Evolutionary conservation across 768 basidiomycete species (phyloP), one percentile per base, ranked within the genome.

Genomic region (Suillus americanus): DNA sequence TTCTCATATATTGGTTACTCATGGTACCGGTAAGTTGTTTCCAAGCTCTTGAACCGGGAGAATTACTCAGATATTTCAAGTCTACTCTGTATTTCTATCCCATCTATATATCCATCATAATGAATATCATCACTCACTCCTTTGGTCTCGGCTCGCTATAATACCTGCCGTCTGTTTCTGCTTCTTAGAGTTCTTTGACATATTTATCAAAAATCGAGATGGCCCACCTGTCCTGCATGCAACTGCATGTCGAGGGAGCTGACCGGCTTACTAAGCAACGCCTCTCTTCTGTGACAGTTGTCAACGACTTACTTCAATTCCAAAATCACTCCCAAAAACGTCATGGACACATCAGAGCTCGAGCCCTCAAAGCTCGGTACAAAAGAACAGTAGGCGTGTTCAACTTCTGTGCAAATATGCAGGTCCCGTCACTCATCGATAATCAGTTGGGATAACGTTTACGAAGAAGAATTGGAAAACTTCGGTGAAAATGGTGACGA

Each of bases 401-500:
- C 51, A n/a, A 12, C 23, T 37, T 53, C 13, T n/a, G 46, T 35
- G 18, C 41, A 41, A 40, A 51, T n/a, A 41, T 25, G 62, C 20
- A 33, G 33, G n/a, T 30, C 25, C 48, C 40, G 53, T 41, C 66
- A 28, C 62, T 57, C 50, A 53, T 35, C 35, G 51, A 28, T 28
- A 35, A 53, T 40, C 67, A 94, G 92, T 73, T 94, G 93, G 93
- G 90, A 94, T 71, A 69, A 79, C 50, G 87, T 91, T 9, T 95
- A 94, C 74, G 79, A 86, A 45, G 80, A 82, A 48, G 93, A 95
- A 70, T 76, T 94, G 38, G 73, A 72, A 43, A 90, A 91, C 70
- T 94, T 92, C 66, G 78, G 86, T 37, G 93, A 92, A 60, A 85
- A 87, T 37, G 89, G 90, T 23, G 91, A 94, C 71, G 91, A 93